Conservation (phyloP, 164 flowering plant species). For the Chloranthus sessilifolius region DNA sequence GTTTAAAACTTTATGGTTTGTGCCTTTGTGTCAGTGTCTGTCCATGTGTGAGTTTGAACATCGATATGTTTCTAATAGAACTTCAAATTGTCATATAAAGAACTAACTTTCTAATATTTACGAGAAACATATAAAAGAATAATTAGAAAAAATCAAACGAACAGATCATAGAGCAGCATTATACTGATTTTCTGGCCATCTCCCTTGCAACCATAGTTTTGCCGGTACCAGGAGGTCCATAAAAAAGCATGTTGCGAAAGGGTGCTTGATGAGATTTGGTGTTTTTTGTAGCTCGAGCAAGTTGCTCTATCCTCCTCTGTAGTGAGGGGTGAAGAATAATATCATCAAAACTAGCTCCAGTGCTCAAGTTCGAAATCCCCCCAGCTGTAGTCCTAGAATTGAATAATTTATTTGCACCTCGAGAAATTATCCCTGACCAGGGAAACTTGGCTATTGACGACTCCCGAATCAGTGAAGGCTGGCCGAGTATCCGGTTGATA, state of each 20-base stretch:
- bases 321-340: constrained; percentile 85
- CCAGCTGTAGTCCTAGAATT: constrained; percentile 33
- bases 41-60: no score
- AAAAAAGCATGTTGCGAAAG: constrained; percentile 94
- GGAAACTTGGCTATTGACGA: constrained; percentile 78
- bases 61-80: no score
- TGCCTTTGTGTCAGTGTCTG: no score
- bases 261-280: constrained; percentile 92
- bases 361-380: constrained; percentile 19
- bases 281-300: constrained; percentile 92
- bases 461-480: constrained; percentile 93
- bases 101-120: no score
- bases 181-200: constrained; percentile 90
- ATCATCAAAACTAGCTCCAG: constrained; percentile 38
- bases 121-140: neutral
- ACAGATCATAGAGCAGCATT: constrained; percentile 3
- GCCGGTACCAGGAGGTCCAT: constrained; percentile 99
- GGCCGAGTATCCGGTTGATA: constrained; percentile 86
- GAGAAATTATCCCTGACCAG: constrained; percentile 53
- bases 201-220: constrained; percentile 98
- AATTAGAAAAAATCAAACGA: neutral
- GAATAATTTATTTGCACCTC: constrained; percentile 29
- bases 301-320: constrained; percentile 77
- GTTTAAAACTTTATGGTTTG: no score
- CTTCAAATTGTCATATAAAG: no score